Base-by-base conservation (phyloP, 768 basidiomycete genomes). In the Rhodotorula graminis region DNA sequence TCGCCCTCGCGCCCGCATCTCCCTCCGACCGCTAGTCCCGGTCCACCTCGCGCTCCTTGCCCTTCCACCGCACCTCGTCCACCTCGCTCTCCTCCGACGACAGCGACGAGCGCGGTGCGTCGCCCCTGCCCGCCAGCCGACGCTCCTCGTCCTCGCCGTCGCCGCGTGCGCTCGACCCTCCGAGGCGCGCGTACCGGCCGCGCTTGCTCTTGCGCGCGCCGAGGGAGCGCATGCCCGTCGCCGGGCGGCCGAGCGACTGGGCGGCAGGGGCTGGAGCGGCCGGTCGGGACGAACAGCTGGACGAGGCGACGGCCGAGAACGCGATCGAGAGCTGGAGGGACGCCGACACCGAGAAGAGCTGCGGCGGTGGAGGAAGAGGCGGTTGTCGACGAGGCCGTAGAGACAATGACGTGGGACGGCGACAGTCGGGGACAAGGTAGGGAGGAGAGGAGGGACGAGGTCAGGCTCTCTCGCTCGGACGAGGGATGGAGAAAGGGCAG, bases 271-370 rank as follows among this genome's bases (percentile, higher is more conserved):
- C 29, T n/a, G 60, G 2, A 7, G 50, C 25, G 23, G 25, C 18
- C 19, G 19, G 47, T 7, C 47, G 21, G 47, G 47, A 25, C 25
- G 50, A 52, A 10, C 50, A 61, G 16, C 25, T 9, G n/a, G 33
- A 53, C 40, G 19, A 31, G 47, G 53, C n/a, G 44, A 46, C 14
- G 15, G 70, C 65, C 1, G 56, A 52, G 56, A 57, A 25, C 15
- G 65, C 65, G 56, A 67, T 47, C 23, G 56, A 44, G 23, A 71
- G 56, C 56, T 71, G 70, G 40, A 67, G 47, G 4, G 50, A 49
- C 19, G 61, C 61, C 15, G 65, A 67, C 65, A 71, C 31, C 31
- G 31, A 12, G 55, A 71, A 33, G 31, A 56, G 50, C 65, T 66
- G 61, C 2, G 23, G 7, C 23, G 25, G 1, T 10, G 27, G 29